Conservation (phyloP, 768 basidiomycete species). For the Cystobasidium ongulense region DNA sequence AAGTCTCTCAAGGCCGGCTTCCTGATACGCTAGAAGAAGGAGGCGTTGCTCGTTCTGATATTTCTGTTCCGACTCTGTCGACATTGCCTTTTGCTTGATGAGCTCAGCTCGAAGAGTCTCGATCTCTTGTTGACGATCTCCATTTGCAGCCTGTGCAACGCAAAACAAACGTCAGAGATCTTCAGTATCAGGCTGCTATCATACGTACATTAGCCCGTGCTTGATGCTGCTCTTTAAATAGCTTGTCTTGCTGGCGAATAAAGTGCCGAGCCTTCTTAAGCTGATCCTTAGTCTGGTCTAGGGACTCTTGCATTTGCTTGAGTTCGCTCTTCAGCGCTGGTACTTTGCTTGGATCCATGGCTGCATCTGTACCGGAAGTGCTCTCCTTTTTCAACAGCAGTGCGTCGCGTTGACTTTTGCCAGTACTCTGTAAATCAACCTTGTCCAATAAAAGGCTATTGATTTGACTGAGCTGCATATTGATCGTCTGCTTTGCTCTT, state of each 20-base stretch:
- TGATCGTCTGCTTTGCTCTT: slow-evolving; percentile 69
- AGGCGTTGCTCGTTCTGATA: slow-evolving; percentile 71
- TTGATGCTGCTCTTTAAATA: slow-evolving; percentile 62
- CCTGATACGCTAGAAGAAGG: slow-evolving; percentile 69
- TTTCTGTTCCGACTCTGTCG: slow-evolving; percentile 54
- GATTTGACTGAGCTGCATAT: slow-evolving; percentile 82
- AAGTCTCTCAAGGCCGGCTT: slow-evolving; percentile 52
- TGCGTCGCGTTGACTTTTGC: slow-evolving; percentile 79
- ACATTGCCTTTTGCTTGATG: neutral
- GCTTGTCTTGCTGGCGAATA: slow-evolving; percentile 82
- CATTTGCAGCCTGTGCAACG: neutral
- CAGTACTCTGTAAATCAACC: slow-evolving; percentile 76
- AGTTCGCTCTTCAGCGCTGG: slow-evolving; percentile 73
- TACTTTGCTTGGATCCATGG: slow-evolving; percentile 65
- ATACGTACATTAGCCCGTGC: neutral
- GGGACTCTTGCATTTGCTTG: slow-evolving; percentile 55
- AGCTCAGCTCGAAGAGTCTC: neutral
- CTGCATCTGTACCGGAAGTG: too few relatives aligned
- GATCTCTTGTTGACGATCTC: neutral
- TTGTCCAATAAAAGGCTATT: slow-evolving; percentile 81
- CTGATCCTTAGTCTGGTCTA: slow-evolving; percentile 47
- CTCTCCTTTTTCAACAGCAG: slow-evolving; percentile 74
- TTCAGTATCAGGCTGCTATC: neutral
- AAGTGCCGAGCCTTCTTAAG: slow-evolving; percentile 72
- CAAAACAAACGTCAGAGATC: neutral